Percentiles rank a stretch among this genome's conserved stretches.
Evolutionary conservation across 768 basidiomycete species (phyloP).

Genomic region (Boletus rufocinnamomeus): DNA sequence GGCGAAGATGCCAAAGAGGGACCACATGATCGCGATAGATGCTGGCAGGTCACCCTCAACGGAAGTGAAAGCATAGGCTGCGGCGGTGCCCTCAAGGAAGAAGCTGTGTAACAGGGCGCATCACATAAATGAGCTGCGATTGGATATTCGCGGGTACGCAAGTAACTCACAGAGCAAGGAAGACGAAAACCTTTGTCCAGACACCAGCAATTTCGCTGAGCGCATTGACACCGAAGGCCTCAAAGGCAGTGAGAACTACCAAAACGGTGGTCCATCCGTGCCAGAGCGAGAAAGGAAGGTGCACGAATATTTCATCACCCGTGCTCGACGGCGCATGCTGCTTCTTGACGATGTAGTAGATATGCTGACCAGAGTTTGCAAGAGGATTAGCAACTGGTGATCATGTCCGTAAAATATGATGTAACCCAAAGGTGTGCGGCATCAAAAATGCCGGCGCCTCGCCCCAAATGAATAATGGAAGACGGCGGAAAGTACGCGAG

Average conservation of each 20-base stretch:
- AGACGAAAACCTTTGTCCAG: conserved; percentile 95
- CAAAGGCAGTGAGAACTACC: conserved; percentile 78
- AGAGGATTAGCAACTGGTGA: conserved; percentile 13
- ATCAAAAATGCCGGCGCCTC: conserved; percentile 5
- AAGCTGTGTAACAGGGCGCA: conserved; percentile 46
- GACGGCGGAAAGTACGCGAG: conserved; percentile 1
- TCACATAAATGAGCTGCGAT: conserved; percentile 10
- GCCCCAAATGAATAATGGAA: conserved; percentile 20
- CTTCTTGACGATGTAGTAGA: conserved; percentile 95
- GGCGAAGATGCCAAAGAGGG: conserved; percentile 90
- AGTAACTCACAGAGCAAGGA: conserved; percentile 74
- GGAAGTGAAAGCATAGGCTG: conserved; percentile 92
- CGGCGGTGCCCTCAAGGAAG: conserved; percentile 90
- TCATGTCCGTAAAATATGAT: conserved; percentile 12
- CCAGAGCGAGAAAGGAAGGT: conserved; percentile 95
- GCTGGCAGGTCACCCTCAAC: conserved; percentile 92
- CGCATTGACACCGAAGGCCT: conserved; percentile 86
- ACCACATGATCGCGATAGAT: conserved; percentile 88
- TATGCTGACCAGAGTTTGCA: conserved; percentile 52
- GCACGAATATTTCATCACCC: conserved; percentile 85
- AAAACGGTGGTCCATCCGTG: conserved; percentile 92
- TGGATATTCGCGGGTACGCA: neutral
- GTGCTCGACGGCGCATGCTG: conserved; percentile 63
- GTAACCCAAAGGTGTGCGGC: conserved; percentile 1
- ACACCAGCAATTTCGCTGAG: conserved; percentile 64